Percentiles rank a stretch among this genome's conserved stretches.
phyloP scores from a whole-genome alignment of 1,139 yeast species.

The Dujonia santamariae region DNA sequence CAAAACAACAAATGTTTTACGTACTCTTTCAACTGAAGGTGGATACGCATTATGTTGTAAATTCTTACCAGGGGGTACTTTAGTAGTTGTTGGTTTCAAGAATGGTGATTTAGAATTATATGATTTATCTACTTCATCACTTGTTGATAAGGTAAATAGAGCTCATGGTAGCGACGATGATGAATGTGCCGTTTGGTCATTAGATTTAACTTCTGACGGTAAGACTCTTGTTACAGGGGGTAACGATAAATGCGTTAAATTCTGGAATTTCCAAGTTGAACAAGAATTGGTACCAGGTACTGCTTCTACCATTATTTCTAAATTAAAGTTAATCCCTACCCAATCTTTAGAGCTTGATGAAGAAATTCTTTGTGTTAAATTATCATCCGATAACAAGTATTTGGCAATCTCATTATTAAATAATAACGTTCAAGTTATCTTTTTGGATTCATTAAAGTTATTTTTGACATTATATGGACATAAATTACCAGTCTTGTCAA shows the following conservation, averaged over 20 bases:
- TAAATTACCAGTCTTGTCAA: constrained; percentile 85
- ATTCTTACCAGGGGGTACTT: constrained; percentile 88
- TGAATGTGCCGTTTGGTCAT: constrained; percentile 85
- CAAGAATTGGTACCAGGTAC: constrained; percentile 72
- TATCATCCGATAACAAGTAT: constrained; percentile 78
- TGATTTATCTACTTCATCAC: constrained; percentile 79
- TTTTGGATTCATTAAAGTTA: constrained; percentile 80
- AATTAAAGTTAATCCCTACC: constrained; percentile 63
- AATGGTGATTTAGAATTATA: constrained; percentile 81
- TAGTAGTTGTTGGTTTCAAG: constrained; percentile 88
- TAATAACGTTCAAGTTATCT: constrained; percentile 91
- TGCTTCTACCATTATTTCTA: constrained; percentile 40
- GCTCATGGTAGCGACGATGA: constrained; percentile 53
- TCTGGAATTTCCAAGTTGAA: constrained; percentile 79
- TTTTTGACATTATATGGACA: constrained; percentile 91
- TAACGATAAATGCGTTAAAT: constrained; percentile 84
- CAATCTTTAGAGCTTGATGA: constrained; percentile 84
- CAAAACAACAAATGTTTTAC: constrained; percentile 66
- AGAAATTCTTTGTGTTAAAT: constrained; percentile 74
- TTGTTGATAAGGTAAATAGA: constrained; percentile 62
- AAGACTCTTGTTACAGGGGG: constrained; percentile 86
- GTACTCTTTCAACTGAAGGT: constrained; percentile 62
- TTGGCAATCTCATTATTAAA: constrained; percentile 86
- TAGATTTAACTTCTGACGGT: constrained; percentile 87
- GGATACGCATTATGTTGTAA: constrained; percentile 83